Evolutionary conservation across 2,329 filamentous ascomycete genomes (phyloP).

Genomic region (Ceratocystis cacaofunesta): DNA sequence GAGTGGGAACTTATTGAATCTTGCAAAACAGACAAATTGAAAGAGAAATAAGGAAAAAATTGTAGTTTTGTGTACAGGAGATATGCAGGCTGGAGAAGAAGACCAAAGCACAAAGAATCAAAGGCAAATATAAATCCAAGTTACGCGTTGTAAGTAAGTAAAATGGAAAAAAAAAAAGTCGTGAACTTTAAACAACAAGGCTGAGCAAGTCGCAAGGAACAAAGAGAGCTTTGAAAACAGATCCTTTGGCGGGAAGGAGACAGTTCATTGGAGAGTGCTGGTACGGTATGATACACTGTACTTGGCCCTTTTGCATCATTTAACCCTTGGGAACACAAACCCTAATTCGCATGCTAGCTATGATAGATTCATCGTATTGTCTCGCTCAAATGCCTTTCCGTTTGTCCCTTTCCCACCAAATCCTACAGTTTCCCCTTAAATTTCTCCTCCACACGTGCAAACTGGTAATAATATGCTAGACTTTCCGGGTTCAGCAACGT

Average conservation of each 20-base stretch:
- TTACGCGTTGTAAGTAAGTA: background rate
- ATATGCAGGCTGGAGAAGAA: background rate
- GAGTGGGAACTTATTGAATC: too few species aligned
- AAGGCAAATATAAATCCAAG: background rate
- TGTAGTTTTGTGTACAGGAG: background rate
- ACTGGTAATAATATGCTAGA: slow-evolving; percentile 65
- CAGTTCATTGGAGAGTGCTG: background rate
- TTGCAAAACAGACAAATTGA: too few species aligned
- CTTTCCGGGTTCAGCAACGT: slow-evolving; percentile 64
- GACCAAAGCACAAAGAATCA: background rate
- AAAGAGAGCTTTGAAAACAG: background rate
- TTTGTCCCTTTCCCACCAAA: too few species aligned
- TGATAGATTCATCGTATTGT: too few species aligned
- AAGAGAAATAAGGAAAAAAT: background rate
- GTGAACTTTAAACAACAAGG: background rate
- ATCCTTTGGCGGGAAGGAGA: background rate
- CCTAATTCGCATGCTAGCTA: too few species aligned
- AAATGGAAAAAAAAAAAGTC: background rate
- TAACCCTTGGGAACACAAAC: background rate
- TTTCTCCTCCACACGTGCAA: slow-evolving; percentile 30
- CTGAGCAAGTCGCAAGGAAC: background rate
- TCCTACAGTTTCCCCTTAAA: background rate
- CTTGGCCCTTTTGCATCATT: background rate
- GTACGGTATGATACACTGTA: background rate
- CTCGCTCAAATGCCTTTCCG: too few species aligned